Evolutionary conservation across 768 basidiomycete species (phyloP).

Genomic region (Tricholoma flavovirens): DNA sequence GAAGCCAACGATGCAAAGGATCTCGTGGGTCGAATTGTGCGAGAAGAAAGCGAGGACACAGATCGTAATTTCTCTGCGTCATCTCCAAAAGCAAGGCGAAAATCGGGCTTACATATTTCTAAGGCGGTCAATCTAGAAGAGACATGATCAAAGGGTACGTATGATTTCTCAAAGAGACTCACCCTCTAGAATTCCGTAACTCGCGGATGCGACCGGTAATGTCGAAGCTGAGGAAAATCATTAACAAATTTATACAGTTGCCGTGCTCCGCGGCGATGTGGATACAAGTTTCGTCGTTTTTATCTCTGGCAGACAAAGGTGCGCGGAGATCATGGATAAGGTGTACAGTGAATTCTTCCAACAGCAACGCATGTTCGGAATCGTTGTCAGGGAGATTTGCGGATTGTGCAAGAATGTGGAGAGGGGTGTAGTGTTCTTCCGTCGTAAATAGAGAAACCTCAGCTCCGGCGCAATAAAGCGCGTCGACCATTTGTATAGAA

Average conservation of each 20-base stretch:
- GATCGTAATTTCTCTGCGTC: conserved; percentile 42
- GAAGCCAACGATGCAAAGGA: conserved; percentile 49
- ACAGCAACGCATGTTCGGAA: conserved; percentile 28
- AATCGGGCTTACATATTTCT: conserved; percentile 64
- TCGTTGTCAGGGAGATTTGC: conserved; percentile 26
- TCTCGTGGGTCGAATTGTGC: conserved; percentile 45
- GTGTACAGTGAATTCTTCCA: conserved; percentile 60
- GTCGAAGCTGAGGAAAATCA: conserved; percentile 63
- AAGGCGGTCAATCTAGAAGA: conserved; percentile 55
- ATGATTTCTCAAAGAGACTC: conserved; percentile 19
- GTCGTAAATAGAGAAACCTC: conserved; percentile 67
- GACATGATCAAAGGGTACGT: conserved; percentile 14
- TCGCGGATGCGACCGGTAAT: conserved; percentile 47
- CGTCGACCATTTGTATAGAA: conserved; percentile 58
- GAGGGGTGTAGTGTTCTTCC: conserved; percentile 56
- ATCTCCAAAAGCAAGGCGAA: conserved; percentile 55
- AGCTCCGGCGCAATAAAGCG: conserved; percentile 70
- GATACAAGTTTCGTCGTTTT: conserved; percentile 68
- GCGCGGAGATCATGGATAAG: conserved; percentile 65
- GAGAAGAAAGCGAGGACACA: conserved; percentile 48
- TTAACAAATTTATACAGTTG: conserved; percentile 54
- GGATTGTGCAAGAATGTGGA: conserved; percentile 58
- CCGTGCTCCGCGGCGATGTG: conserved; percentile 78
- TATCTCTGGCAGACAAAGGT: conserved; percentile 61
- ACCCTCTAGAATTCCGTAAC: conserved; percentile 70